A percentile compares a stretch with the other conserved stretches of the same genome.
These are phyloP conservation scores for Plantago ovata DNA, from an alignment of 257 asterid species.

Conservation along the genomic window DNA sequence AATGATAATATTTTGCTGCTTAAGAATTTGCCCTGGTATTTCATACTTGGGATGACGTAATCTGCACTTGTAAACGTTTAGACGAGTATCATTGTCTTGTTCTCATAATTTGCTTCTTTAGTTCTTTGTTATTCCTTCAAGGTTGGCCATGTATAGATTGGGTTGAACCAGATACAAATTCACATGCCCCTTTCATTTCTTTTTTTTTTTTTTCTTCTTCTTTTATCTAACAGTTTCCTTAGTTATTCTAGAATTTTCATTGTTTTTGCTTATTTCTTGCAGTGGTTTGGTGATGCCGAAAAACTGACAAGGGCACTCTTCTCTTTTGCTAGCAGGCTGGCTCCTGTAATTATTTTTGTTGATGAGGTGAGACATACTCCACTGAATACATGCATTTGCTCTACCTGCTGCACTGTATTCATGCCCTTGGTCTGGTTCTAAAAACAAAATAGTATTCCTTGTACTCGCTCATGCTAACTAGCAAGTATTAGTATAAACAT, in stretches of 20 bases:
- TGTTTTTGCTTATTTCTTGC: conserved; percentile 38
- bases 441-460: too few relatives aligned
- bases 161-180: conserved; percentile 10
- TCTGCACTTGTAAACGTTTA: too few relatives aligned
- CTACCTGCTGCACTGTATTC: too few relatives aligned
- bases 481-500: too few relatives aligned
- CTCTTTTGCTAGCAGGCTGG: conserved; percentile 94
- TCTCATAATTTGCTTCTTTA: neutral
- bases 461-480: too few relatives aligned
- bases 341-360: conserved; percentile 92
- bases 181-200: neutral
- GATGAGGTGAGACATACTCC: conserved; percentile 73
- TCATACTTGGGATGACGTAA: too few relatives aligned
- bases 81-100: too few relatives aligned
- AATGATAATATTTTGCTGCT: neutral
- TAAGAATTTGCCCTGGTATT: neutral
- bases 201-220: conserved; percentile 2
- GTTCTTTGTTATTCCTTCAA: neutral
- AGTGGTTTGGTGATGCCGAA: conserved; percentile 99
- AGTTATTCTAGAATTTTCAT: neutral
- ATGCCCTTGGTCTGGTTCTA: too few relatives aligned
- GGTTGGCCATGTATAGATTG: neutral
- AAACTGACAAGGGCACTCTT: conserved; percentile 92
- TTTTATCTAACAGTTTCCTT: neutral
- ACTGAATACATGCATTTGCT: conserved; percentile 3